Evolutionary conservation across 1,284 basidiomycete species (phyloP), one percentile per base, ranked within the genome.

Genomic region (Phlebopus sp.): DNA sequence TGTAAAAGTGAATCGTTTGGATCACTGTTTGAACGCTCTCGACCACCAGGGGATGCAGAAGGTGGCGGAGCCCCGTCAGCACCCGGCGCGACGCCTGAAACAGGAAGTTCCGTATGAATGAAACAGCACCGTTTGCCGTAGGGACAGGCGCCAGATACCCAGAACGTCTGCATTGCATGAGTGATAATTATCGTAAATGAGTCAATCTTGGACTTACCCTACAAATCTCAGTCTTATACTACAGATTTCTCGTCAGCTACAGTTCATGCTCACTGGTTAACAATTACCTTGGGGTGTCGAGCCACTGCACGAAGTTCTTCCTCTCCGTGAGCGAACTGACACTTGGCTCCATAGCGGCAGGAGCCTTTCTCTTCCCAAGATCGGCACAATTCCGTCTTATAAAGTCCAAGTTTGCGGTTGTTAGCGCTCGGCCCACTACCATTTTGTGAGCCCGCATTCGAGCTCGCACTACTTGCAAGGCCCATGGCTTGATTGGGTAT

Each of bases 201-300:
- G 47, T 36, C 23, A 47, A 44, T 32, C 53, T 50, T 50, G 46
- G 18, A 72, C 83, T 57, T 59, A 90, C 87, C 68, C 90, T 82
- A 66, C 92, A 94, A 51, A 92, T 90, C 69, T 93, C 90, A 9
- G 92, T 93, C 71, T 94, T 94, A 71, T 92, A 94, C 85, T 92
- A 58, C 29, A 44, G 15, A 15, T 18, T 50, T 57, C 41, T 57
- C 47, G 48, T 54, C 25, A 51, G 49, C 39, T 8, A 55, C 21
- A 53, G 15, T 34, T 15, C 29, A 44, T 45, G 6, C 11, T 13
- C 3, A 41, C 19, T 39, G 10, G 35, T 29, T 31, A 45, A 53
- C 39, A 58, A 72, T 55, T 61, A 89, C 89, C 80, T 93, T 93
- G 39, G 91, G 91, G 65, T 95, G 92, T 53, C 92, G 79, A 54